phyloP scores from a whole-genome alignment of 1,284 basidiomycete genomes.

The Pseudozyma tsukubaensis region DNA sequence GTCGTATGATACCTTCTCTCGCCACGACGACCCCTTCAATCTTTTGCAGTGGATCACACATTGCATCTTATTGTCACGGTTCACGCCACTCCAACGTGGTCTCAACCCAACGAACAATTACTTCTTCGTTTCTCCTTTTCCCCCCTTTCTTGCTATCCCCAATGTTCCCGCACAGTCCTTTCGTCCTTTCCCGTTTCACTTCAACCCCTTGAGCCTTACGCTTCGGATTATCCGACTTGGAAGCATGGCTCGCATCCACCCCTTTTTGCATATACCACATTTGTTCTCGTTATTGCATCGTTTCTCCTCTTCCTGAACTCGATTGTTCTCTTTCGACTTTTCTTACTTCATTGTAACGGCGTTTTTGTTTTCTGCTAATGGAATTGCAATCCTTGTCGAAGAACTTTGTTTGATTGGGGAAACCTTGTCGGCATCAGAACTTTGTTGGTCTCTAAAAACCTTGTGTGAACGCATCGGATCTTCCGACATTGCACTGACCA shows the following conservation, averaged over 20 bases:
- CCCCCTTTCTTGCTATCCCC: background rate
- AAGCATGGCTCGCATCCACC: background rate
- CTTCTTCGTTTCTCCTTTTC: constrained; percentile 4
- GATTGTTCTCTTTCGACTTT: background rate
- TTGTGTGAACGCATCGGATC: no score
- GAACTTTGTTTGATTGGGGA: background rate
- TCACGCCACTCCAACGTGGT: constrained; percentile 3
- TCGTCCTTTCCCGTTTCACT: constrained; percentile 6
- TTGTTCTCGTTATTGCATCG: constrained; percentile 4
- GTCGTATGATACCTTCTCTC: background rate
- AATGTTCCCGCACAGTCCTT: constrained; percentile 4
- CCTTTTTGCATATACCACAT: constrained; percentile 34
- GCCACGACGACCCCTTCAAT: background rate
- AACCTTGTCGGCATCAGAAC: background rate
- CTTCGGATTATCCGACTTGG: background rate
- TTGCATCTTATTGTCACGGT: constrained; percentile 12
- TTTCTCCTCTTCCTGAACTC: background rate
- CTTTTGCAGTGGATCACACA: background rate
- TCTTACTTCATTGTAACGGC: constrained; percentile 39
- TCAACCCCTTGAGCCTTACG: background rate
- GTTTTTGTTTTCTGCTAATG: constrained; percentile 16
- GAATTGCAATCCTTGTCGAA: constrained; percentile 21
- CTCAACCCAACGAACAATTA: constrained; percentile 26
- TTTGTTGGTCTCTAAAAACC: background rate
- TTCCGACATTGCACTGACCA: no score